Conservation (phyloP, 495 filamentous ascomycete genomes). For the Annulohypoxylon maeteangense region DNA sequence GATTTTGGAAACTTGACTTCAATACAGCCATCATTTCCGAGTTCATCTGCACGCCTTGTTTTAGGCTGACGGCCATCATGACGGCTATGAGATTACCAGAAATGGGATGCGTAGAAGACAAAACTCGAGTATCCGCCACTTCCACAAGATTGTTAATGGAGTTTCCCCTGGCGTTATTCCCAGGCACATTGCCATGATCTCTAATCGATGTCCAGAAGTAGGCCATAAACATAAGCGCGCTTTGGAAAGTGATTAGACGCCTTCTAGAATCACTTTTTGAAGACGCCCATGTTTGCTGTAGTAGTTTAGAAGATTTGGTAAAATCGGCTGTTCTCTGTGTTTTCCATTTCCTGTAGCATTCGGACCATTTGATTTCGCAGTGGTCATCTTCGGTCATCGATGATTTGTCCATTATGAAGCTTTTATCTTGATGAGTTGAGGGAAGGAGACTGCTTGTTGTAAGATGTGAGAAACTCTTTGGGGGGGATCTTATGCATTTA, state of each 20-base stretch:
- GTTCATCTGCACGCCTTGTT: not conserved
- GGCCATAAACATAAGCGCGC: not conserved
- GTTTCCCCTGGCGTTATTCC: not conserved
- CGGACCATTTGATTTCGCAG: not conserved
- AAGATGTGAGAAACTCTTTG: too few species aligned
- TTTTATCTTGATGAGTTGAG: not conserved
- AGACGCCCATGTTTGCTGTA: not conserved
- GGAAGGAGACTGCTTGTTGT: not conserved
- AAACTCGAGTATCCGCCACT: not conserved
- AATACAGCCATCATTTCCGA: not conserved
- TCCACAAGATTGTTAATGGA: not conserved
- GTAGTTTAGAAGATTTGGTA: not conserved
- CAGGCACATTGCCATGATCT: not conserved
- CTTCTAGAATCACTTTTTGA: not conserved
- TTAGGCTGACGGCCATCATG: not conserved
- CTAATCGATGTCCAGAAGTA: not conserved
- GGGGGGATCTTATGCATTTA: too few species aligned
- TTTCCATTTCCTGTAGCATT: not conserved
- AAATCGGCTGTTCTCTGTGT: not conserved
- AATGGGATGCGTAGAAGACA: not conserved
- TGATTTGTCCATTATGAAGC: not conserved
- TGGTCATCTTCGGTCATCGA: not conserved
- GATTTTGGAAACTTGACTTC: not conserved
- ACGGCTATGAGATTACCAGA: not conserved
- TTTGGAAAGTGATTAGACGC: not conserved